Evolutionary conservation across 371 early-diverging fungal genomes (phyloP).

Genomic region (Mucor lusitanicus): DNA sequence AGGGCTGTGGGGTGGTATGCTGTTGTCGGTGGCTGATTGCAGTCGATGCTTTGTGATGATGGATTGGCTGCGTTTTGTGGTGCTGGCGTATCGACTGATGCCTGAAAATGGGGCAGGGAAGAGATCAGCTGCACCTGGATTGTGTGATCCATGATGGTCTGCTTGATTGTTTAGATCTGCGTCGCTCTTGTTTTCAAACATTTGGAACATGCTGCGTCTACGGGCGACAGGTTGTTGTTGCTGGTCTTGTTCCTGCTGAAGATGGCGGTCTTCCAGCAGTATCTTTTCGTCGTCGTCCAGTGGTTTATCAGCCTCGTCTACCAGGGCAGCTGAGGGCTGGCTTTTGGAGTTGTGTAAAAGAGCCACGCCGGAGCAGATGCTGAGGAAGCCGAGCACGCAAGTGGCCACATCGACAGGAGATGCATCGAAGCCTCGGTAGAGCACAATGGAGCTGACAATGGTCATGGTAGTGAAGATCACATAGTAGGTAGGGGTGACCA

Average conservation of each 20-base stretch:
- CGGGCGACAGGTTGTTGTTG: not conserved
- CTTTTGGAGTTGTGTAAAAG: constrained; percentile 44
- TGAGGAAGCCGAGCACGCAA: constrained; percentile 87
- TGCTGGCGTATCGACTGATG: constrained; percentile 33
- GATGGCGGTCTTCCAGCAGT: not conserved
- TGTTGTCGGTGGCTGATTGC: not conserved
- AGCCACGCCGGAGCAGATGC: constrained; percentile 69
- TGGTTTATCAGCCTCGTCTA: not conserved
- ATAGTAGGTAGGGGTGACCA: constrained; percentile 92
- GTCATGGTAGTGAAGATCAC: constrained; percentile 94
- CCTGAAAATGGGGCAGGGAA: constrained; percentile 40
- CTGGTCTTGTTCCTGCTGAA: not conserved
- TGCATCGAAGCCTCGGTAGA: constrained; percentile 88
- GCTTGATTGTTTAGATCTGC: constrained; percentile 18
- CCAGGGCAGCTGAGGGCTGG: constrained; percentile 7
- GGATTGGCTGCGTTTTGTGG: constrained; percentile 25
- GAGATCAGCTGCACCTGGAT: constrained; percentile 35
- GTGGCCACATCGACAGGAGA: constrained; percentile 77
- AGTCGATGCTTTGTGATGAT: constrained; percentile 8
- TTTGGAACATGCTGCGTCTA: constrained; percentile 26
- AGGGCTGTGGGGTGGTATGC: not conserved
- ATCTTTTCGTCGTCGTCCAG: constrained; percentile 14
- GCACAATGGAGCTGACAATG: constrained; percentile 83
- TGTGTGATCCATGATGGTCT: constrained; percentile 8
- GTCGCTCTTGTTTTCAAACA: constrained; percentile 31